A percentile compares a stretch with the other conserved stretches of the same genome.
phyloP scores from a whole-genome alignment of 1,284 basidiomycete species.

The Cryptococcus sp. region DNA sequence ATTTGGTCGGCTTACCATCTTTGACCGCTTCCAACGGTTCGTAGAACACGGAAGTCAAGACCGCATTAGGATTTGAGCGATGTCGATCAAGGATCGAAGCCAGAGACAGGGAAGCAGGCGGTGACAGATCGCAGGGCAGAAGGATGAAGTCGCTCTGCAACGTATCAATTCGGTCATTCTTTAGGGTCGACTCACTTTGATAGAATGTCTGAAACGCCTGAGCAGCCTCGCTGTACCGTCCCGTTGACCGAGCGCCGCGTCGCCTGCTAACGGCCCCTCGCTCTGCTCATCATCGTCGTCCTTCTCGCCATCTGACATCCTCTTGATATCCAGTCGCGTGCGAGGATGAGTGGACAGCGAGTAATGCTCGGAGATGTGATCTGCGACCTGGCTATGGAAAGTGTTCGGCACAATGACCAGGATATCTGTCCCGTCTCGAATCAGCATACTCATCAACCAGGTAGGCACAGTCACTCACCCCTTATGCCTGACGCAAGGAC shows the following conservation, averaged over 20 bases:
- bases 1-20: slow-evolving; percentile 42
- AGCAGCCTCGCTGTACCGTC: slow-evolving; percentile 52
- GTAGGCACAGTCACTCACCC: slow-evolving; percentile 58
- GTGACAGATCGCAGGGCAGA: slow-evolving; percentile 87
- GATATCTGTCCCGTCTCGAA: slow-evolving; percentile 63
- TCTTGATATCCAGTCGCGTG: slow-evolving; percentile 37
- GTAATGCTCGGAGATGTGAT: slow-evolving; percentile 63
- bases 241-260: slow-evolving; percentile 15
- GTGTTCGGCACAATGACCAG: slow-evolving; percentile 77
- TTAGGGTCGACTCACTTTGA: slow-evolving; percentile 38
- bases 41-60: slow-evolving; percentile 79
- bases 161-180: not conserved
- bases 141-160: slow-evolving; percentile 76
- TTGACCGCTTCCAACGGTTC: slow-evolving; percentile 57
- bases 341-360: slow-evolving; percentile 34
- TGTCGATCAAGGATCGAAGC: slow-evolving; percentile 76
- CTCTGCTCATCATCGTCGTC: slow-evolving; percentile 41
- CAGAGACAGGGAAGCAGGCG: slow-evolving; percentile 71
- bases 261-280: slow-evolving; percentile 1
- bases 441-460: not conserved
- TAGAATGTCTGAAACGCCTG: slow-evolving; percentile 44
- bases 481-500: slow-evolving; percentile 80
- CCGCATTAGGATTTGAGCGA: slow-evolving; percentile 68
- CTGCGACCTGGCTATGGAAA: slow-evolving; percentile 72
- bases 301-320: slow-evolving; percentile 42